Base-by-base conservation (phyloP, 2,329 filamentous ascomycete species). In the Xylariaceae sp. region DNA sequence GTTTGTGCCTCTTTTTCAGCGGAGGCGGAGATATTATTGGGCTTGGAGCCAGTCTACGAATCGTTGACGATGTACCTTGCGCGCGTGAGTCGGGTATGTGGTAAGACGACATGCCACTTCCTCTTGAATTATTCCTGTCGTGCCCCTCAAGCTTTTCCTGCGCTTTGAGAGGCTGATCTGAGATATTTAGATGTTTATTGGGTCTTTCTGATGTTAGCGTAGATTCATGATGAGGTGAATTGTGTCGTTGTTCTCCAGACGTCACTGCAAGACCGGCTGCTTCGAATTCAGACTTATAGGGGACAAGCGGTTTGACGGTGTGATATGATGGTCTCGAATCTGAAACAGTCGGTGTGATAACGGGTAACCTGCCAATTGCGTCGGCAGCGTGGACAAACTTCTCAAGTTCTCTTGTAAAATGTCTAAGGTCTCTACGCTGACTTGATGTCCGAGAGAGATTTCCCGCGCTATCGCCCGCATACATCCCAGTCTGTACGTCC, bases 191-290 rank as follows among this genome's bases (percentile, higher is more conserved):
- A 19, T 22, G 27, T 15, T n/a, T 27, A 12, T 31, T 42, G 5
- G 19, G 41, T 38, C 44, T 48, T 11, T 31, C 18, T n/a, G 44
- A 51, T 52, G 38, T 52, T 39, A 45, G 49, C 31, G 12, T 41
- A 44, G 46, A 42, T 32, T 22, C 52, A 55, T 45, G 62, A 52
- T 35, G 45, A 35, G 49, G 60, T 39, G 39, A 59, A 45, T 38
- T 58, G 17, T 51, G 55, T 6, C 42, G 68, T 62, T 72, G 74
- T 56, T 74, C 79, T 51, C 54, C 68, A 53, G 80, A 81, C 11
- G 80, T 82, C 1, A 83, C 74, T 2, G 79, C 78, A 44, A 83
- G 68, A 1, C 79, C 78, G 47, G 76, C 78, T 49, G 71, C 71
- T 48, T 67, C 68, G 53, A 83, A 81, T 52, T 83, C 72, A 4